Evolutionary conservation across 2,329 filamentous ascomycete species (phyloP), one percentile per base, ranked within the genome.

Genomic region (Penicillium psychrosexuale): DNA sequence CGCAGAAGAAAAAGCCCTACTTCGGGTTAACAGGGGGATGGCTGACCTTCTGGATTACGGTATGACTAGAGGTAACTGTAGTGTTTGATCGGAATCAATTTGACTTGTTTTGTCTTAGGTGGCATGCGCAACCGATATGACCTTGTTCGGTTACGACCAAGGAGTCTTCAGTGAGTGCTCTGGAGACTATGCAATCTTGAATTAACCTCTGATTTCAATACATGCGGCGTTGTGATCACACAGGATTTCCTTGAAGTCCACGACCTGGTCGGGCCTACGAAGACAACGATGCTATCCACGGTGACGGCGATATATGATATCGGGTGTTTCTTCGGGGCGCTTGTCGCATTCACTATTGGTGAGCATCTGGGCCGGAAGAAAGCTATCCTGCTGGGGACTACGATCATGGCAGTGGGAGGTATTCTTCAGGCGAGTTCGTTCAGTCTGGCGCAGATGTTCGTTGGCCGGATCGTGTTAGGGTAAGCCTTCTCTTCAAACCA

Each of bases 261-360:
- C 38, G 64, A 78, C 49, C 73, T 82, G 2, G 69, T 66, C 30
- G 75, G 76, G 3, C 70, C 70, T 31, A 66, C 61, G 33, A 64
- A 64, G 30, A 68, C 65, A 1, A 63, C 61, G 24, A 67, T 61
- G 53, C 75, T 69, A 59, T 76, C 59, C 65, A 82, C 80, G 0
- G 79, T 83, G 11, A 82, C 80, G 0, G 81, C 82, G 2, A 79
- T 84, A 51, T 84, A 84, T 65, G 80, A 84, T 58, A 74, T 85
- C 31, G 82, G 82, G 8, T 85, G 82, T 64, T 84, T 85, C 66
- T 69, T 84, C 40, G 84, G 83, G 15, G 82, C 77, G 2, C 61
- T 79, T 38, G 62, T 72, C 7, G 79, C 77, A n/a, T 79, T 80
- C 53, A 77, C 76, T 62, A 47, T 75, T 5, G 80, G 79, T 45